These are phyloP conservation scores for Xerocomus minutiporus DNA, from an alignment of 1,284 basidiomycete species.

Conservation along the genomic window DNA sequence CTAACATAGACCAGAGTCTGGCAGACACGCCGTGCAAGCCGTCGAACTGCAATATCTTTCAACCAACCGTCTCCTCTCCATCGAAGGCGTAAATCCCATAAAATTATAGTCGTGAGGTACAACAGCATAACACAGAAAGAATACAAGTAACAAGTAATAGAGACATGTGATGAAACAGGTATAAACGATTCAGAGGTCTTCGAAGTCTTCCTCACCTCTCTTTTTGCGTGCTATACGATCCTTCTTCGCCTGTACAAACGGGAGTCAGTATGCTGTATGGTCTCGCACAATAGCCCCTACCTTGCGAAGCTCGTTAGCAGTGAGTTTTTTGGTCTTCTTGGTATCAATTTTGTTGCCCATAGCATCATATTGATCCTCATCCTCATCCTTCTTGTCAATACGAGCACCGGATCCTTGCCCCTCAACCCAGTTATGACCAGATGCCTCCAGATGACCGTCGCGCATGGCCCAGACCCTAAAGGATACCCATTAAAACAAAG, in stretches of 20 bases:
- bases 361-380: slow-evolving; percentile 87
- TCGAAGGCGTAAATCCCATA: background rate
- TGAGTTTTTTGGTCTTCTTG: slow-evolving; percentile 84
- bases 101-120: slow-evolving; percentile 12
- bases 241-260: slow-evolving; percentile 68
- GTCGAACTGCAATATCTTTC: too few species aligned
- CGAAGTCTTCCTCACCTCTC: slow-evolving; percentile 67
- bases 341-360: slow-evolving; percentile 92
- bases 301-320: slow-evolving; percentile 78
- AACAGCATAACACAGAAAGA: slow-evolving; percentile 16
- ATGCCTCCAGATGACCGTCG: slow-evolving; percentile 87
- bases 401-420: slow-evolving; percentile 89
- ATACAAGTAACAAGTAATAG: slow-evolving; percentile 14
- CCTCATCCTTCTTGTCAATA: slow-evolving; percentile 88
- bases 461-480: slow-evolving; percentile 89
- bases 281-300: slow-evolving; percentile 23
- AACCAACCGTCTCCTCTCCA: too few species aligned
- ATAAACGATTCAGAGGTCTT: slow-evolving; percentile 48
- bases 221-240: slow-evolving; percentile 89
- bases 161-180: slow-evolving; percentile 2
- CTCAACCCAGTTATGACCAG: slow-evolving; percentile 98
- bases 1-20: too few species aligned
- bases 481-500: slow-evolving; percentile 1
- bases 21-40: too few species aligned
- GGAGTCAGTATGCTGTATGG: slow-evolving; percentile 10